phyloP scores from a whole-genome alignment of 352 stramenopile genomes.

The Phytophthora lateralis region DNA sequence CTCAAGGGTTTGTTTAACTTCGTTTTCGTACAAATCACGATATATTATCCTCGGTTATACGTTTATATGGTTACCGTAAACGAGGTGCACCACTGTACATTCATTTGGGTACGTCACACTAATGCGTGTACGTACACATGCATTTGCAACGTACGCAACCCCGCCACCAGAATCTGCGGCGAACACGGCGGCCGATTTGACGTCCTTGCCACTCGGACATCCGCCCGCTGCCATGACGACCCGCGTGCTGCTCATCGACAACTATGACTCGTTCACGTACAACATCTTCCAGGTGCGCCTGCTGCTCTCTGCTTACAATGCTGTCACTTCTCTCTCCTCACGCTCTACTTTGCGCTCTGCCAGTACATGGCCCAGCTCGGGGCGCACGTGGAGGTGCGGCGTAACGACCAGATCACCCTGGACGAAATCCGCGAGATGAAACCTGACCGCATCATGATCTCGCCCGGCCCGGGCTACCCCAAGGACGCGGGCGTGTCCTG shows the following conservation, averaged over 20 bases:
- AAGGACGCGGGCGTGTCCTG: constrained; percentile 85
- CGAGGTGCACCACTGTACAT: too few species aligned
- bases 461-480: constrained; percentile 80
- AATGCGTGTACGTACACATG: not conserved
- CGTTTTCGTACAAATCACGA: too few species aligned
- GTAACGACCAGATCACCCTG: constrained; percentile 87
- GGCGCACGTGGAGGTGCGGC: constrained; percentile 76
- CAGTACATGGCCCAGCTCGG: constrained; percentile 89
- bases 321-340: constrained; percentile 1
- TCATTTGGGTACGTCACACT: not conserved
- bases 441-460: constrained; percentile 90
- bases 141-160: not conserved
- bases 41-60: too few species aligned
- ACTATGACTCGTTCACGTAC: constrained; percentile 93
- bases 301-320: not conserved
- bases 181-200: constrained; percentile 2
- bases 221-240: constrained; percentile 42
- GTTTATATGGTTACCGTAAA: too few species aligned
- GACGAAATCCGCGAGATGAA: constrained; percentile 77
- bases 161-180: constrained; percentile 17
- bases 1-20: too few species aligned
- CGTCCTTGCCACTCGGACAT: not conserved
- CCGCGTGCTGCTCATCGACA: constrained; percentile 88
- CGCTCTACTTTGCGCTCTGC: not conserved
- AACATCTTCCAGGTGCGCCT: constrained; percentile 82